Base-by-base conservation (phyloP, 257 asterid genomes). In the Agastache rugosa region DNA sequence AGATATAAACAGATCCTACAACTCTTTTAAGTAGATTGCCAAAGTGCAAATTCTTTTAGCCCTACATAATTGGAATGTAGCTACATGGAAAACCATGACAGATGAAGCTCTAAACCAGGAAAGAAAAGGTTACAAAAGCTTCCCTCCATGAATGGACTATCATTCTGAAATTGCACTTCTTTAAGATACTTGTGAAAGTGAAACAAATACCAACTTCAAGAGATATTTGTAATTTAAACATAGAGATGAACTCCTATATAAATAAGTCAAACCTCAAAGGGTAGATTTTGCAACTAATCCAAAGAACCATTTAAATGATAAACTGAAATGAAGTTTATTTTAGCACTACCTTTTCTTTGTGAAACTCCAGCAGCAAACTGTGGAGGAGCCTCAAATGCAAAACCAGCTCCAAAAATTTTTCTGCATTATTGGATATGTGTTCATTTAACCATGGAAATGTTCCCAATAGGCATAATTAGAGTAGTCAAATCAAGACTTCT, bases 351-450 rank as follows among this genome's bases (percentile, higher is more conserved):
- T 86, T 81, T 83, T 56, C 47, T 73, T 62, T 83, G 81, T 67
- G 86, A 58, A 61, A 20, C 67, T 70, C 74, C 81, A 82, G 82
- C 42, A 80, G 80, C 81, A 69, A 82, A 65, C 66, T 74, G 80
- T 66, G 88, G 73, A 76, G 89, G 83, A 72, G 77, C 72, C 68
- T 22, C 27, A 47, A 84, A 82, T 69, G 84, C 39, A 48, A 84
- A 58, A 70, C 74, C 72, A 59, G 80, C 93, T 75, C 86, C 96
- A 61, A 88, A 91, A 60, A 74, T 37, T 82, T 87, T 87, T 85
- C 98, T 93, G 92, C 78, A 84, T 44, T 69, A 58, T 58, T 53
- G 58, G 58, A 60, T 56, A 68, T 66, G 64, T 63, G 50, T 69
- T 48, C 29, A 47, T 44, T 59, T 77, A 54, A 77, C 45, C 47